Base-by-base conservation (phyloP, 495 filamentous ascomycete genomes). In the Cercophora sp. region DNA sequence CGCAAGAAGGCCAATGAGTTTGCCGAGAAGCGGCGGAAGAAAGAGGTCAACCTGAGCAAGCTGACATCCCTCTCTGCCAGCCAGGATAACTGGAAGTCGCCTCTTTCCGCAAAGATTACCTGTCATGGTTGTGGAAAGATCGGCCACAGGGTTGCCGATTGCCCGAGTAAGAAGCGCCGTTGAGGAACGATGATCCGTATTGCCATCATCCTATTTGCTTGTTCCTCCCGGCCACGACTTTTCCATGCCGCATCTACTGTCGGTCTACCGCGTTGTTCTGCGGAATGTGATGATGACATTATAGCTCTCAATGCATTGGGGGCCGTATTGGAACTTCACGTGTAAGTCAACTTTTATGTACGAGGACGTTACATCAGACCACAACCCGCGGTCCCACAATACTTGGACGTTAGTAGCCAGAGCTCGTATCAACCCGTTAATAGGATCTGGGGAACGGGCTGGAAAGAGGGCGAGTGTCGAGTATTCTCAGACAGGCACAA, bases 11-110 rank as follows among this genome's bases (percentile, higher is more conserved):
- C 70, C 9, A 64, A 67, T 42, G 52, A 74, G 54, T 62, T 81
- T 25, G 78, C 77, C 11, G 73, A 74, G 25, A 70, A 75, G 53
- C 66, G 79, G 4, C 73, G 76, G 61, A 79, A 75, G 57, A 80
- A 82, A 61, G 79, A 83, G 41, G 64, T 84, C 36, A 83, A 81
- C 42, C 61, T 85, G 48, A 80, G 82, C 51, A 64, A 64, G 15
- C 61, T 79, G 40, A 78, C 63, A 20, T 71, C 77, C 11, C 71
- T 85, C 31, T 81, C 80, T 26, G 67, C 67, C 34, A 43, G 48
- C 15, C 49, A 54, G 36, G 27, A 45, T 9, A 49, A 48, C 24
- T 59, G 56, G 35, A 52, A 48, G 26, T 52, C 51, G 15, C 13
- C 15, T 9, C 19, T 13, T 5, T 37, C 55, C 0, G 6, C 56